Base-by-base conservation (phyloP, 1,284 basidiomycete genomes). In the Leccinum fallax region DNA sequence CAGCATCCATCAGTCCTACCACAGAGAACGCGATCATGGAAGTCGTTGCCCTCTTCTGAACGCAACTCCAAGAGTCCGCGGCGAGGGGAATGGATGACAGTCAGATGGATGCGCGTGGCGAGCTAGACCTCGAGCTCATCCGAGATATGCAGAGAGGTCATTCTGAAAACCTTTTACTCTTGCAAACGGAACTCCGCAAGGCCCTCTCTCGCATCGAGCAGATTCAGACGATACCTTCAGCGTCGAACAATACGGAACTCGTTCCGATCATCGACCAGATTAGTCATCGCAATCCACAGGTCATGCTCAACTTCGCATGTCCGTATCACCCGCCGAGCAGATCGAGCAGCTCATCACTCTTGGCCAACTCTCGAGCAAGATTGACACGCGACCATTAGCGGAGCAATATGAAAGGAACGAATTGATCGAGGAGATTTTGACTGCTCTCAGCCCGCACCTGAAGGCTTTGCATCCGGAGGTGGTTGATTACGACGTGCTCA, bases 401-500 rank as follows among this genome's bases (percentile, higher is more conserved):
- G 60, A 74, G 40, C 65, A 70, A 21, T 65, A 74, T 46, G 85
- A 89, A 67, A 82, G 82, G 46, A 84, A 87, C 65, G 71, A 79
- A 46, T 77, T 89, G 57, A 81, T 86, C 21, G 82, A 83, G 58
- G 85, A 86, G 43, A 71, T 93, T n/a, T 74, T 87, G 65, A 75
- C 77, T 56, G 81, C 80, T 15, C 75, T 93, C 46, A 73, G 79
- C n/a, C 92, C 92, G 0, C 80, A 85, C 55, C 76, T 93, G 13
- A 75, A 79, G 4, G 79, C 85, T 1, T 69, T 89, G 24, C 85
- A 83, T 36, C 77, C 83, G 21, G 89, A 90, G 55, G 79, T 84
- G 11, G 80, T 93, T 57, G 90, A 94, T 71, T 90, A 93, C 68
- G 89, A 93, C 49, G 80, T 82, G 63, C 78, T 94, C 61, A 94